Percentiles rank a stretch among this genome's conserved stretches.
phyloP scores from a whole-genome alignment of 345 rosid species.

The Clausena lansium region DNA sequence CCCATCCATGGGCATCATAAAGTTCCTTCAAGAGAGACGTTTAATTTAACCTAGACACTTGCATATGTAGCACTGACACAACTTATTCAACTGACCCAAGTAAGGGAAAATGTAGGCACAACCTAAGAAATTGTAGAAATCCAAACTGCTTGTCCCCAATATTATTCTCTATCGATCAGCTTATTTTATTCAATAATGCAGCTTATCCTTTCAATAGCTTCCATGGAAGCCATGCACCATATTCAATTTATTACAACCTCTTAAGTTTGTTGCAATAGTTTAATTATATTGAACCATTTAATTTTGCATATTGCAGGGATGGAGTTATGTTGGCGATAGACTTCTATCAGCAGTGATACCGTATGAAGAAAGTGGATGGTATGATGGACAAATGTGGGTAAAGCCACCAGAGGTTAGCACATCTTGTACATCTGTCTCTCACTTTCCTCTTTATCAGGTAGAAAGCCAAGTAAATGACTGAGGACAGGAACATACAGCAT shows the following conservation, averaged over 20 bases:
- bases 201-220: background rate
- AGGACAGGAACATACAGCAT: background rate
- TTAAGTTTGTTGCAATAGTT: background rate
- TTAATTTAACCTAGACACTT: background rate
- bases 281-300: background rate
- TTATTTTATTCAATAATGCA: background rate
- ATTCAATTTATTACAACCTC: background rate
- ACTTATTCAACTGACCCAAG: background rate
- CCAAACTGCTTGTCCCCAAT: background rate
- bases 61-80: background rate
- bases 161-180: background rate
- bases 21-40: background rate
- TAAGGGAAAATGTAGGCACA: background rate
- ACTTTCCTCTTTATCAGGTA: background rate
- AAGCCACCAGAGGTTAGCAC: constrained; percentile 89
- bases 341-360: constrained; percentile 92
- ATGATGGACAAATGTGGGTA: constrained; percentile 98
- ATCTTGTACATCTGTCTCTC: background rate
- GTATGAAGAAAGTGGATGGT: constrained; percentile 98
- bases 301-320: constrained; percentile 55
- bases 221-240: background rate
- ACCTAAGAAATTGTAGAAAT: background rate
- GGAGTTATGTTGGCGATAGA: constrained; percentile 97
- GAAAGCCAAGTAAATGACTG: background rate
- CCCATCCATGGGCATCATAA: background rate